Percentiles rank a stretch among this genome's conserved stretches.
These are phyloP conservation scores for Karstenula rhodostoma DNA, from an alignment of 2,329 filamentous ascomycete species.

Conservation along the genomic window DNA sequence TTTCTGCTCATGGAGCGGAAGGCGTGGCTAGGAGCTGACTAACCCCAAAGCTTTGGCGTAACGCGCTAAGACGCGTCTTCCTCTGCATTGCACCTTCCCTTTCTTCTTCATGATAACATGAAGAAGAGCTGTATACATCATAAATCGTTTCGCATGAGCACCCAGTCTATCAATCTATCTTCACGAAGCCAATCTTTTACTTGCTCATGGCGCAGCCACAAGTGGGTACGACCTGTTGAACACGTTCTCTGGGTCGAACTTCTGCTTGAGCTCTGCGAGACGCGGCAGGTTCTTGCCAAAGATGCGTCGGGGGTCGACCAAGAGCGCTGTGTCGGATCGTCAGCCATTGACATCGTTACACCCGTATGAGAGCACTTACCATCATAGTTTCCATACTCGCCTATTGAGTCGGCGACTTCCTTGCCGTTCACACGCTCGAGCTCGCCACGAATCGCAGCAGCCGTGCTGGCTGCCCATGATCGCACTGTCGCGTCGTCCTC, in stretches of 20 bases:
- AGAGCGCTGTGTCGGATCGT: conserved; percentile 2
- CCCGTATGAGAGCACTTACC: conserved; percentile 2
- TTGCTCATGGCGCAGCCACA: neutral
- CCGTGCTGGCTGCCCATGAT: neutral
- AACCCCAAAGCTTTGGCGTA: neutral
- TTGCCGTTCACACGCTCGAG: conserved; percentile 9
- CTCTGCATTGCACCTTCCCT: neutral
- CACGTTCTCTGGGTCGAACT: conserved; percentile 22
- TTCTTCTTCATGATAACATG: neutral
- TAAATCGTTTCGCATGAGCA: conserved; percentile 1
- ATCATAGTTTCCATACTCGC: conserved; percentile 13
- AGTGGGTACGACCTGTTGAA: conserved; percentile 19
- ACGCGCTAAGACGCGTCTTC: neutral
- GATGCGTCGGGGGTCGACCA: conserved; percentile 9
- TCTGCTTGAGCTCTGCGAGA: conserved; percentile 21
- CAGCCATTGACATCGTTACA: neutral
- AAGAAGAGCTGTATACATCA: neutral
- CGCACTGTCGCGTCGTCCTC: conserved; percentile 5
- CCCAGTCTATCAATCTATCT: neutral
- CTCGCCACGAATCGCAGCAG: conserved; percentile 2
- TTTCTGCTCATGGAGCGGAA: too few species aligned
- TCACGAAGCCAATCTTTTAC: neutral
- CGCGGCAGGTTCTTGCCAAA: conserved; percentile 21
- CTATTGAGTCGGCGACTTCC: conserved; percentile 11
- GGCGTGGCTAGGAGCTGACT: neutral